Evolutionary conservation across 352 stramenopile species (phyloP).

Genomic region (Pythium guiyangense): DNA sequence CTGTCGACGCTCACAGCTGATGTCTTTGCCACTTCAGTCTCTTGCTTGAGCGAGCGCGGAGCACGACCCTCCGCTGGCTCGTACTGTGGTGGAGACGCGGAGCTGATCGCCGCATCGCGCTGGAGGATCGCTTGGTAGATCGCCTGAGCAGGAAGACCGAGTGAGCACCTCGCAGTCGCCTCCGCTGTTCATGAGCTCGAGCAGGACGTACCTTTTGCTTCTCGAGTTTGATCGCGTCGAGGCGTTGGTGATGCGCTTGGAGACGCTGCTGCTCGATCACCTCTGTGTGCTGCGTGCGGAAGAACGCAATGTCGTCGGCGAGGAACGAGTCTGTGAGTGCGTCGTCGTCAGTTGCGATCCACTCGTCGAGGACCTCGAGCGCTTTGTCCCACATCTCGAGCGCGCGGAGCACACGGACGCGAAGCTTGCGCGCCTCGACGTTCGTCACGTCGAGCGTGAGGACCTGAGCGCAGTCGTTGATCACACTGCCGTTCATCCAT

Average conservation of each 20-base stretch:
- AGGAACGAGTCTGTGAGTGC: conserved; percentile 3
- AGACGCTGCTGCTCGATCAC: background rate
- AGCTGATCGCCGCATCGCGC: background rate
- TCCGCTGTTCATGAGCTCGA: background rate
- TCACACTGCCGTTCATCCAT: background rate
- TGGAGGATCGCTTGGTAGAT: conserved; percentile 16
- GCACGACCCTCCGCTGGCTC: no score
- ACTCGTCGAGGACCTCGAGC: conserved; percentile 4
- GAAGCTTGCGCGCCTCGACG: conserved; percentile 14
- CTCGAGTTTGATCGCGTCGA: conserved; percentile 4
- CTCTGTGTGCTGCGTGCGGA: conserved; percentile 3
- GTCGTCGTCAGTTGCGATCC: background rate
- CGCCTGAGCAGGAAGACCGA: conserved; percentile 3
- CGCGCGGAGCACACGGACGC: conserved; percentile 8
- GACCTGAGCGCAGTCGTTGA: conserved; percentile 18
- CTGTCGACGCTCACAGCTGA: no score
- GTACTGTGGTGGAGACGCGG: background rate
- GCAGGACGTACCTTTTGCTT: conserved; percentile 7
- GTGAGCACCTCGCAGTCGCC: background rate
- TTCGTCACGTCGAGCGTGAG: conserved; percentile 10
- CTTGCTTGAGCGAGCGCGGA: no score
- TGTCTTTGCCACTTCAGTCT: no score
- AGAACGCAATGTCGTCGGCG: conserved; percentile 9
- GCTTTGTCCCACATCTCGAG: conserved; percentile 19
- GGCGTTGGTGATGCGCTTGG: background rate